A percentile compares a stretch with the other conserved stretches of the same genome.
These are phyloP conservation scores for Aspergillus candidus DNA, from an alignment of 2,329 filamentous ascomycete species.

Conservation along the genomic window DNA sequence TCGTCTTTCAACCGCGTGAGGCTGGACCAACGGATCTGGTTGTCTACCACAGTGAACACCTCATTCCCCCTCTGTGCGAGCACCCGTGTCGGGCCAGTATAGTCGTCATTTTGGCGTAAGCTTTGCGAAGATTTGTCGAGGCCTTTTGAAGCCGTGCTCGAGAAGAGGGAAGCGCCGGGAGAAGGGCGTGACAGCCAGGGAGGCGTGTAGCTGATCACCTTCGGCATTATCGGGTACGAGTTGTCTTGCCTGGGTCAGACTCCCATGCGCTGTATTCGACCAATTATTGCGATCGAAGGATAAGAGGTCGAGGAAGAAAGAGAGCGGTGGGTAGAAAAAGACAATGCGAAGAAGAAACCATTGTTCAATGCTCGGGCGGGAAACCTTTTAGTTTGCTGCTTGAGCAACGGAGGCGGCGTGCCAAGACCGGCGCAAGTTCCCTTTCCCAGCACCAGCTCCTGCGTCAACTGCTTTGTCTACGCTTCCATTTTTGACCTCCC, in stretches of 20 bases:
- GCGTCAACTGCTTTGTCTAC: conserved; percentile 4
- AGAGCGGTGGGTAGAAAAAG: neutral
- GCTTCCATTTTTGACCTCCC: neutral
- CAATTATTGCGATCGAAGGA: neutral
- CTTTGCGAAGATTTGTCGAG: conserved; percentile 20
- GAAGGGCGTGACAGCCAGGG: conserved; percentile 76
- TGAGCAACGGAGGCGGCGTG: conserved; percentile 6
- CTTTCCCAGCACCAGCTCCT: neutral
- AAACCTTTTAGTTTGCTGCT: neutral
- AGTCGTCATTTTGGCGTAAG: conserved; percentile 9
- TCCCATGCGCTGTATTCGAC: too few relatives aligned
- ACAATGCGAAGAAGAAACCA: neutral
- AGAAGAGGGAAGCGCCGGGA: conserved; percentile 73
- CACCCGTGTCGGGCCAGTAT: conserved; percentile 48
- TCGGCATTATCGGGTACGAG: conserved; percentile 59
- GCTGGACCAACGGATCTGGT: conserved; percentile 88
- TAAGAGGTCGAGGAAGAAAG: neutral
- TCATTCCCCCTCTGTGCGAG: conserved; percentile 80
- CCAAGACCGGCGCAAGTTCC: conserved; percentile 17
- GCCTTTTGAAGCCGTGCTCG: conserved; percentile 43
- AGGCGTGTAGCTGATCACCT: conserved; percentile 77
- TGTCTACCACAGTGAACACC: conserved; percentile 80
- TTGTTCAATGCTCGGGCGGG: too few relatives aligned
- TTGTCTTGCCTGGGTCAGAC: too few relatives aligned
- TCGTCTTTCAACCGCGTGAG: conserved; percentile 69